A percentile compares a stretch with the other conserved stretches of the same genome.
Conservation (phyloP, 2,329 filamentous ascomycete genomes). For the Penicillium sp. region DNA sequence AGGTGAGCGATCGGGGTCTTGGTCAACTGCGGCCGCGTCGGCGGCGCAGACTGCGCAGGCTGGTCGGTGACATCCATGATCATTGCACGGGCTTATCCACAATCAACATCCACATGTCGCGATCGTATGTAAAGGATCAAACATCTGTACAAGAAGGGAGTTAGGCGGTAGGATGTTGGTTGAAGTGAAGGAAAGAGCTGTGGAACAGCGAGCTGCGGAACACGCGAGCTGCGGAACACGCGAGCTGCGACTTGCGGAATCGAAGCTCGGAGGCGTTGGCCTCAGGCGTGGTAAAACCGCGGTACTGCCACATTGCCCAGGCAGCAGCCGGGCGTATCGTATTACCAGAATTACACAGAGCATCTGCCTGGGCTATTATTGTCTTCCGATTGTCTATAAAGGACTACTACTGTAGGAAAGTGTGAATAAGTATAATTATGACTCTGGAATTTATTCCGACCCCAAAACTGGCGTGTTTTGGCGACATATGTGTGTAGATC, state of each 20-base stretch:
- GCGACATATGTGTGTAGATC: not conserved
- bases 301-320: conserved; percentile 11
- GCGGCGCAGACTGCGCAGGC: conserved; percentile 26
- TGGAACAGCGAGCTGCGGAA: conserved; percentile 3
- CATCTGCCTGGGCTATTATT: not conserved
- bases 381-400: not conserved
- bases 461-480: not conserved
- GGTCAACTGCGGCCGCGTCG: conserved; percentile 31
- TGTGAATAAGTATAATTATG: not conserved
- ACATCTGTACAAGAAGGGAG: not conserved
- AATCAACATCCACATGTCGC: conserved; percentile 14
- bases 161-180: not conserved
- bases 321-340: not conserved
- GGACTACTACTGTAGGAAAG: not conserved
- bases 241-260: conserved; percentile 10
- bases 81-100: conserved; percentile 28
- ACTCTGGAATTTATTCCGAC: not conserved
- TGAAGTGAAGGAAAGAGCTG: not conserved
- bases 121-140: conserved; percentile 3
- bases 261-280: not conserved
- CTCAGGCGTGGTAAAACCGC: conserved; percentile 5
- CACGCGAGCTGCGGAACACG: conserved; percentile 9
- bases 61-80: conserved; percentile 41
- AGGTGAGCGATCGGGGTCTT: conserved; percentile 50
- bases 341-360: conserved; percentile 1